Conservation (phyloP, 2,329 filamentous ascomycete species). For the Periconia sp. region DNA sequence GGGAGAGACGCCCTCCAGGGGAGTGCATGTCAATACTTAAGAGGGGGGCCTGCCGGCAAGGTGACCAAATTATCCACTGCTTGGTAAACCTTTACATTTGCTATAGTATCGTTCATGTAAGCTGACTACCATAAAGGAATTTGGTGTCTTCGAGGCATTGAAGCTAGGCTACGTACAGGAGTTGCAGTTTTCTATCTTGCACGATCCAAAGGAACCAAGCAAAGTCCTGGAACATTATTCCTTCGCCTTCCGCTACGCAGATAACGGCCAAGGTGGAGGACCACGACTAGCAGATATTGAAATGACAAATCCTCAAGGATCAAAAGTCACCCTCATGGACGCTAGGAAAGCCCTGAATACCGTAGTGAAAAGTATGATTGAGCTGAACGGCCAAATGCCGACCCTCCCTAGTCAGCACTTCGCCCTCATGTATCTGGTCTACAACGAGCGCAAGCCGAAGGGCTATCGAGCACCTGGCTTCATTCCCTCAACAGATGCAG, state of each 20-base stretch:
- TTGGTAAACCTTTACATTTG: background rate
- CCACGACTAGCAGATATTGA: no score
- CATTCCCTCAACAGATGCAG: constrained; percentile 10
- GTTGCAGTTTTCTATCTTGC: constrained; percentile 2
- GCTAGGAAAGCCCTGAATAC: constrained; percentile 7
- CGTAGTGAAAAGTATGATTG: constrained; percentile 5
- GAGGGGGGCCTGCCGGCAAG: constrained; percentile 1
- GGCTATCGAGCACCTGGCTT: constrained; percentile 5
- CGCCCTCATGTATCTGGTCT: background rate
- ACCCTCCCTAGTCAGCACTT: constrained; percentile 4
- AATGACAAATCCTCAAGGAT: no score
- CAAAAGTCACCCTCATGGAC: constrained; percentile 2
- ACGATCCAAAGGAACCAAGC: background rate
- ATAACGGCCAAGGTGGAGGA: background rate
- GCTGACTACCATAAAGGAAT: constrained; percentile 4
- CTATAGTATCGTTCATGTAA: background rate
- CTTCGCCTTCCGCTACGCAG: constrained; percentile 4
- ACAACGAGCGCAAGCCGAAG: constrained; percentile 4
- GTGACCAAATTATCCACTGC: constrained; percentile 6
- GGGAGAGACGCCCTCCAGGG: constrained; percentile 1
- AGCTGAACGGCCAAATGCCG: constrained; percentile 3
- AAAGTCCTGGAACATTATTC: constrained; percentile 7
- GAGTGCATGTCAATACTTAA: constrained; percentile 3
- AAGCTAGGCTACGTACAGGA: constrained; percentile 3
- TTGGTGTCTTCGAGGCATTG: constrained; percentile 4